Conservation (phyloP, 2,329 filamentous ascomycete genomes). For the Beauveria bassiana region DNA sequence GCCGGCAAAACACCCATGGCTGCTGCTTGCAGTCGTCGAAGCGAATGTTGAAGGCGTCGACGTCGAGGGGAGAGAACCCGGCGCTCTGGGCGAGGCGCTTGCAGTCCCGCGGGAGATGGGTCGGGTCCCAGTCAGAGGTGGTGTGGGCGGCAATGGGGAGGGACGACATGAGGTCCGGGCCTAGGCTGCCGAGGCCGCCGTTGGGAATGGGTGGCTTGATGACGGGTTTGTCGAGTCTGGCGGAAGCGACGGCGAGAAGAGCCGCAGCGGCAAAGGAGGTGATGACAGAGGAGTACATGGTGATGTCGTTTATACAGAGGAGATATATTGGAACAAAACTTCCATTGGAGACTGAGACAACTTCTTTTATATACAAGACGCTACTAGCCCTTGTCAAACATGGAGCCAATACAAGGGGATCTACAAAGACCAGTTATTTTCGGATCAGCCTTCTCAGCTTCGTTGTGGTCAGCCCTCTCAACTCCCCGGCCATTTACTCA, state of each 20-base stretch:
- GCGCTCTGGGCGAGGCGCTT: conserved; percentile 11
- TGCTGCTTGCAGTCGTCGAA: conserved; percentile 21
- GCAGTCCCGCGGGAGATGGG: conserved; percentile 18
- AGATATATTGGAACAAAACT: not conserved
- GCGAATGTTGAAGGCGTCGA: conserved; percentile 20
- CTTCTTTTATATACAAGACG: not conserved
- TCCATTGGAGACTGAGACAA: not conserved
- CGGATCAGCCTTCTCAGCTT: not conserved
- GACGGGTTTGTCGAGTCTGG: conserved; percentile 10
- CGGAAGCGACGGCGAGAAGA: not conserved
- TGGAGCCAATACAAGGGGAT: not conserved
- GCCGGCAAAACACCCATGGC: conserved; percentile 25
- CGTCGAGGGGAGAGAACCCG: conserved; percentile 16
- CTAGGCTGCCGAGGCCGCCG: conserved; percentile 9
- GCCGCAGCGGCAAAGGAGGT: not conserved
- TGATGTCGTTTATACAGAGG: too few relatives aligned
- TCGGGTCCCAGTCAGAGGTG: conserved; percentile 16
- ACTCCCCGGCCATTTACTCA: not conserved
- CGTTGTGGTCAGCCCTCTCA: not conserved
- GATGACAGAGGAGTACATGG: not conserved
- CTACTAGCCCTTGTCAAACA: not conserved
- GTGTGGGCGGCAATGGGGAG: conserved; percentile 12
- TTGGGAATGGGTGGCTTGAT: conserved; percentile 8
- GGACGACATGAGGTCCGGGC: conserved; percentile 10
- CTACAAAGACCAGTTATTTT: conserved; percentile 1